A percentile compares a stretch with the other conserved stretches of the same genome.
Evolutionary conservation across 2,329 filamentous ascomycete genomes (phyloP).

Genomic region (Ophiostoma piceae): DNA sequence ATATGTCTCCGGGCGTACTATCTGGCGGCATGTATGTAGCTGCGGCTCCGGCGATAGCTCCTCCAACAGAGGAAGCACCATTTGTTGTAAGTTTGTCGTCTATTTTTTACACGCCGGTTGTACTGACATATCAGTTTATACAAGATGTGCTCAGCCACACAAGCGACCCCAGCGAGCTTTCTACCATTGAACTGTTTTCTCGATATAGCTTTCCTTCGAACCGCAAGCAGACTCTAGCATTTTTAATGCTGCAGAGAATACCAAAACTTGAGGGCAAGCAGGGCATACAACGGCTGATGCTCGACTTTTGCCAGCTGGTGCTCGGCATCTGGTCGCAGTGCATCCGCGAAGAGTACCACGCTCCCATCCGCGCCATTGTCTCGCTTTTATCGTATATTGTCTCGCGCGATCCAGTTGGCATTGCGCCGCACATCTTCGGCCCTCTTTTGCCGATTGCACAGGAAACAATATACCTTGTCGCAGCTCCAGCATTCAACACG

Average conservation of each 20-base stretch:
- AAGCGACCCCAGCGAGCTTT: constrained; percentile 48
- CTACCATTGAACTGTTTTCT: constrained; percentile 63
- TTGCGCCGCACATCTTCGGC: constrained; percentile 55
- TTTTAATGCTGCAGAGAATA: constrained; percentile 63
- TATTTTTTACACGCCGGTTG: neutral
- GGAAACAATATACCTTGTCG: constrained; percentile 55
- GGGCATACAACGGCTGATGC: constrained; percentile 51
- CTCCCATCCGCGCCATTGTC: constrained; percentile 60
- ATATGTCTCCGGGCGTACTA: neutral
- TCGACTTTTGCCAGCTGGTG: constrained; percentile 59
- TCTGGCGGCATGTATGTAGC: neutral
- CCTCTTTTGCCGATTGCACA: constrained; percentile 52
- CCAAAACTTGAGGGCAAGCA: constrained; percentile 49
- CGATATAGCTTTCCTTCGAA: constrained; percentile 61
- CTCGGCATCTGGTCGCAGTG: constrained; percentile 65
- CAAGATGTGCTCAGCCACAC: constrained; percentile 61
- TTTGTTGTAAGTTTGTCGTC: constrained; percentile 41
- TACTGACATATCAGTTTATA: constrained; percentile 43
- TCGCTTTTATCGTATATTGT: constrained; percentile 61
- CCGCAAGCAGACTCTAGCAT: constrained; percentile 59
- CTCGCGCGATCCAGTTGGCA: constrained; percentile 53
- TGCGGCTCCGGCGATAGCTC: neutral
- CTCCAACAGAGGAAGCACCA: constrained; percentile 30
- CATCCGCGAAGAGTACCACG: constrained; percentile 56
- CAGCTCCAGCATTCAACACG: constrained; percentile 51